These are phyloP conservation scores for Clonostachys rhizophaga DNA, from an alignment of 2,329 filamentous ascomycete species.

Conservation along the genomic window DNA sequence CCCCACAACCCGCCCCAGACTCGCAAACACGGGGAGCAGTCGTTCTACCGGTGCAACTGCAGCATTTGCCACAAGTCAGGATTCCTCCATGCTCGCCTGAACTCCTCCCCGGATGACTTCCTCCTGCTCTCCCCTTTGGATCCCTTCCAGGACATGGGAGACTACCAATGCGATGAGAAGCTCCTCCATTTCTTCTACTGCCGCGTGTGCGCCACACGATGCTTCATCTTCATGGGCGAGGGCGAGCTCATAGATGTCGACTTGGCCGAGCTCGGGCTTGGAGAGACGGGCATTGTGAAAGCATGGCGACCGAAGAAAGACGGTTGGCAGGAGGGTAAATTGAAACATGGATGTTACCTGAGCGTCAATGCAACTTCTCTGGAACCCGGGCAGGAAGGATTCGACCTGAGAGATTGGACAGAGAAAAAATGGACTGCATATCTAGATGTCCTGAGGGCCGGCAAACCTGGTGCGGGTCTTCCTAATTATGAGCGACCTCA, in stretches of 20 bases:
- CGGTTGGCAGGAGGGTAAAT: conserved; percentile 4
- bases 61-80: conserved; percentile 41
- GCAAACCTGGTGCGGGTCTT: not conserved
- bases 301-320: conserved; percentile 21
- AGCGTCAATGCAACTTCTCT: conserved; percentile 29
- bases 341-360: conserved; percentile 18
- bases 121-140: conserved; percentile 34
- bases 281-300: conserved; percentile 4
- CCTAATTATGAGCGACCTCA: conserved; percentile 1
- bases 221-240: conserved; percentile 30
- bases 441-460: conserved; percentile 7
- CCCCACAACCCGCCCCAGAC: conserved; percentile 17
- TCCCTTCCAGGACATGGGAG: conserved; percentile 27
- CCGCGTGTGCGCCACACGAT: conserved; percentile 35
- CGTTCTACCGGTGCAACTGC: conserved; percentile 39
- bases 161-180: conserved; percentile 27
- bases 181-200: conserved; percentile 38
- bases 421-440: conserved; percentile 25
- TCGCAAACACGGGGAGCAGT: conserved; percentile 11
- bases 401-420: conserved; percentile 26
- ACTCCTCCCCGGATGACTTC: conserved; percentile 31
- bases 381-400: conserved; percentile 26
- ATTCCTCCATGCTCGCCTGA: conserved; percentile 37
- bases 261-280: conserved; percentile 4
- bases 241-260: conserved; percentile 18